A percentile compares a stretch with the other conserved stretches of the same genome.
These are phyloP conservation scores for Rhexocercosporidium sp. DNA, from an alignment of 2,329 filamentous ascomycete species.

Conservation along the genomic window DNA sequence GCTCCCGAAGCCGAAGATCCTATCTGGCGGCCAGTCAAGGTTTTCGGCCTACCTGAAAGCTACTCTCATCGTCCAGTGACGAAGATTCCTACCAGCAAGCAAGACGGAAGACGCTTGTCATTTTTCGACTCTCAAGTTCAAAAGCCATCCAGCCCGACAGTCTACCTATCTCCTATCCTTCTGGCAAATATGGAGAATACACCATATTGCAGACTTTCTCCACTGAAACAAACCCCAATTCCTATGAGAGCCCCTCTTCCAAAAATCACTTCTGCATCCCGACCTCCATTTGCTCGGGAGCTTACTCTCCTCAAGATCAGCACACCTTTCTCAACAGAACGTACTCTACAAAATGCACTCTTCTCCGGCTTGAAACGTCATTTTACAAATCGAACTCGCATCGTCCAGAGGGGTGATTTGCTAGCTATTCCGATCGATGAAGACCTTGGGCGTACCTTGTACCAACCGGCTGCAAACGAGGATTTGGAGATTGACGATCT, in stretches of 20 bases:
- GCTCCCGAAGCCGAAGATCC: constrained; percentile 64
- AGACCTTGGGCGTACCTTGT: constrained; percentile 79
- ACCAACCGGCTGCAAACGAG: constrained; percentile 66
- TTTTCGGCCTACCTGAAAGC: constrained; percentile 86
- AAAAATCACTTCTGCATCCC: constrained; percentile 60
- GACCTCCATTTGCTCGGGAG: constrained; percentile 68
- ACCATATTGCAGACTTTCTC: constrained; percentile 78
- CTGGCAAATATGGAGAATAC: constrained; percentile 84
- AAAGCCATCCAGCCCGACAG: constrained; percentile 61
- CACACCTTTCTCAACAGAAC: constrained; percentile 86
- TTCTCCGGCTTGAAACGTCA: constrained; percentile 87
- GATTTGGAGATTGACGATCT: constrained; percentile 74
- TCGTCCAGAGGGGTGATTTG: constrained; percentile 86
- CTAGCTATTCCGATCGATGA: constrained; percentile 91
- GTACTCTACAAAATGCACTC: constrained; percentile 82
- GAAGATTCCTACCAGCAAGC: constrained; percentile 61
- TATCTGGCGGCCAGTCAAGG: constrained; percentile 82
- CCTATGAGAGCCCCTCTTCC: constrained; percentile 58
- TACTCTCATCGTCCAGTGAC: constrained; percentile 66
- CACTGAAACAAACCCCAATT: constrained; percentile 60
- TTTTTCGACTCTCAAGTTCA: constrained; percentile 74
- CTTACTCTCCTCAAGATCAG: constrained; percentile 88
- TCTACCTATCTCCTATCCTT: constrained; percentile 84
- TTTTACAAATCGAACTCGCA: constrained; percentile 81
- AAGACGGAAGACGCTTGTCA: constrained; percentile 57